Percentiles rank a stretch among this genome's conserved stretches.
phyloP scores from a whole-genome alignment of 352 stramenopile genomes.

The Phytopythium mirpurense region DNA sequence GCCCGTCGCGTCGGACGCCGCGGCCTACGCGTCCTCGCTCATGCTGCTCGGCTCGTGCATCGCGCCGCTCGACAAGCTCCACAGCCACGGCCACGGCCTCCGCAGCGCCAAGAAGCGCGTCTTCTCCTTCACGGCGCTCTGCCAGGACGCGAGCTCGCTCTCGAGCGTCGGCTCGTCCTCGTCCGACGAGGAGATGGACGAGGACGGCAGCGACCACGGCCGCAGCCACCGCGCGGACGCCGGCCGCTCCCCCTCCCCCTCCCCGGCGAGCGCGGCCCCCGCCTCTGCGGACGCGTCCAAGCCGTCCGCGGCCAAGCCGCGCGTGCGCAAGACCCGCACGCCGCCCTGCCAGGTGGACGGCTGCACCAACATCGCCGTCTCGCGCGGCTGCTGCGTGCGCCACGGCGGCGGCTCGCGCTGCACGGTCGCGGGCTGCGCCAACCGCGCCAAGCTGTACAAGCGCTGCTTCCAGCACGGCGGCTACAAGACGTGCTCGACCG shows the following conservation, averaged over 20 bases:
- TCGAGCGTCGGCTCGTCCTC: constrained; percentile 8
- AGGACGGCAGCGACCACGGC: constrained; percentile 9
- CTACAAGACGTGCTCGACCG: constrained; percentile 57
- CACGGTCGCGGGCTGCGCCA: constrained; percentile 38
- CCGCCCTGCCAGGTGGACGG: constrained; percentile 51
- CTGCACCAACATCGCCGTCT: constrained; percentile 55
- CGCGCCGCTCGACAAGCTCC: constrained; percentile 23
- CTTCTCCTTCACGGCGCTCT: constrained; percentile 10
- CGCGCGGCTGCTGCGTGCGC: constrained; percentile 42
- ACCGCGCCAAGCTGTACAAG: constrained; percentile 61
- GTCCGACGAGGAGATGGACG: constrained; percentile 13
- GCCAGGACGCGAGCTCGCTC: constrained; percentile 9
- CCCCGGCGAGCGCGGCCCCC: constrained; percentile 4
- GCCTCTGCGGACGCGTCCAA: constrained; percentile 2
- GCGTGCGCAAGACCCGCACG: constrained; percentile 30
- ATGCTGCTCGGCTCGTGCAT: constrained; percentile 32
- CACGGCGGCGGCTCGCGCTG: constrained; percentile 54
- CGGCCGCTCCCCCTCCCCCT: constrained; percentile 1
- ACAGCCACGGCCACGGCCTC: too few species aligned
- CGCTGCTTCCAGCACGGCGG: constrained; percentile 62
- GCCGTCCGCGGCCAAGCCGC: constrained; percentile 7
- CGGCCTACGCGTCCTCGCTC: constrained; percentile 22
- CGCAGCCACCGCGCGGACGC: constrained; percentile 9
- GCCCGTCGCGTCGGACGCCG: constrained; percentile 15
- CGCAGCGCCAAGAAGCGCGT: constrained; percentile 7